These are phyloP conservation scores for Eimeria maxima DNA, from an alignment of 169 alveolate genomes.

Conservation along the genomic window DNA sequence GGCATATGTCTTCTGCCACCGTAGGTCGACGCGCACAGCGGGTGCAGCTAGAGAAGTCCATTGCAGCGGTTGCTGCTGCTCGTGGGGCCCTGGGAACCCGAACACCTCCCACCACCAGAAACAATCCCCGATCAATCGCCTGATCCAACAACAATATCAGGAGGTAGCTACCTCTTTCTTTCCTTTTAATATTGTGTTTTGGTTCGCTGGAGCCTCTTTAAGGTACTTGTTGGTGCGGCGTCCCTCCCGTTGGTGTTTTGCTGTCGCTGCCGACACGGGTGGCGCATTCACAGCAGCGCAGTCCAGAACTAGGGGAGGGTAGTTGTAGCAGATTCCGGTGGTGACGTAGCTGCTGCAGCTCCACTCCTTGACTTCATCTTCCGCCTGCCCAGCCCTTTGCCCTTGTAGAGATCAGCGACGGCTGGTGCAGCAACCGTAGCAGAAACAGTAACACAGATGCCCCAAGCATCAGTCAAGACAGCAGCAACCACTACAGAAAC, in stretches of 20 bases:
- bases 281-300: not conserved
- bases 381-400: not conserved
- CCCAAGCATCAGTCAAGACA: not conserved
- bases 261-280: constrained; percentile 48
- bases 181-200: not conserved
- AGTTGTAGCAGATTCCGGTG: not conserved
- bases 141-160: not conserved
- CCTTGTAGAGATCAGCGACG: not conserved
- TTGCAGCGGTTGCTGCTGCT: constrained; percentile 21
- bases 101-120: constrained; percentile 6
- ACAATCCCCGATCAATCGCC: constrained; percentile 34
- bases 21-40: not conserved
- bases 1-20: not conserved
- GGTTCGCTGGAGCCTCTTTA: not conserved
- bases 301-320: not conserved
- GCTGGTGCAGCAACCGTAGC: constrained; percentile 20
- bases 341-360: not conserved
- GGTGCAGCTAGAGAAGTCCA: not conserved
- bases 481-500: not conserved
- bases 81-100: constrained; percentile 57
- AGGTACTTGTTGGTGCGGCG: not conserved
- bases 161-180: not conserved
- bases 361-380: not conserved
- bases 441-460: not conserved
- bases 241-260: not conserved